Base-by-base conservation (phyloP, 257 asterid species). In the Scutellaria galericulata region DNA sequence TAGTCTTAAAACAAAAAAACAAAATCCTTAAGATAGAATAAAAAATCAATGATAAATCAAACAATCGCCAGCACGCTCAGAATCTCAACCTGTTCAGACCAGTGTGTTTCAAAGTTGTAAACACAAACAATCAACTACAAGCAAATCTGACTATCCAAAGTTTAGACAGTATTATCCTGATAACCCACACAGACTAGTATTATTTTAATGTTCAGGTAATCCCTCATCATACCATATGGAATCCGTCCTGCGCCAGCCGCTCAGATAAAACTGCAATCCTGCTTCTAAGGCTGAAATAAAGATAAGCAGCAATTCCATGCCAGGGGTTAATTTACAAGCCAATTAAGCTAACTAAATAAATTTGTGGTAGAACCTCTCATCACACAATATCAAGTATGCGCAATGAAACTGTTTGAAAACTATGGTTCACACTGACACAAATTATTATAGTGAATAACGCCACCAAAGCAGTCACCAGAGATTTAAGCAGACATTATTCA, bases 171-270 rank as follows among this genome's bases (percentile, higher is more conserved):
- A 24, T 46, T 24, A 65, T 61, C 64, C 63, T 44, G 9, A 57
- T 5, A 48, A 58, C 70, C 66, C 57, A 63, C 67, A 51, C 11
- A 78, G 11, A 39, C 61, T 11, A 73, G 50, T 61, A 37, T 72
- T 73, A 69, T 24, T 65, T 40, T 37, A 73, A 82, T 70, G 77
- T 78, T 71, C 78, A 57, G 79, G 68, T 76, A 70, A 75, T 75
- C 77, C 91, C 86, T 86, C 73, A 75, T 66, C 97, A 85, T 86
- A 86, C 90, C 93, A 90, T 88, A 86, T 80, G 75, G 63, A 83
- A 67, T 58, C 62, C 27, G 75, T 57, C 44, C 83, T 45, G 82
- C 81, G 70, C 89, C 90, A 80, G 91, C 96, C 73, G 88, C 88
- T 73, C 84, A 83, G 79, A 81, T 70, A 75, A 68, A 78, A 86